A percentile compares a stretch with the other conserved stretches of the same genome.
phyloP scores from a whole-genome alignment of 129 eudicot genomes.

The Oenanthe sinensis region DNA sequence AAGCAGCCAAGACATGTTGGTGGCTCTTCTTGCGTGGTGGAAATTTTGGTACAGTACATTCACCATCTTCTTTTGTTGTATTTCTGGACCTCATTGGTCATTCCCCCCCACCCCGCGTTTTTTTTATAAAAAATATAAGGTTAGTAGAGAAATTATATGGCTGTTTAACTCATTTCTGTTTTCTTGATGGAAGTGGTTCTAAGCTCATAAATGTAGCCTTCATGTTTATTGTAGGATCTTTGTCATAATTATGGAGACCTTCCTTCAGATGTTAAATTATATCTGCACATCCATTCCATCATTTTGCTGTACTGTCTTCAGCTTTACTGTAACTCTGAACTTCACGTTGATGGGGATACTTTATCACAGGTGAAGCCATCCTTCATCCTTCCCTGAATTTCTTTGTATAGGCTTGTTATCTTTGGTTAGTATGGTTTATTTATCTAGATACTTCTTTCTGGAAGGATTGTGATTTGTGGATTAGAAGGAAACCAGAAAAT shows the following conservation, averaged over 20 bases:
- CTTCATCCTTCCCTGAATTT: background rate
- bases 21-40: conserved; percentile 21
- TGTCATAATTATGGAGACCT: conserved; percentile 59
- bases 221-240: conserved; percentile 48
- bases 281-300: conserved; percentile 65
- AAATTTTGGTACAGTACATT: conserved; percentile 39
- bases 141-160: background rate
- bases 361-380: conserved; percentile 45
- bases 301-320: conserved; percentile 60
- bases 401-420: background rate
- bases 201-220: conserved; percentile 4
- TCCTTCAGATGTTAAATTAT: conserved; percentile 50
- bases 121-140: background rate
- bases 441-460: background rate
- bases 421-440: background rate
- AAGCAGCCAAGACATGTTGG: conserved; percentile 28
- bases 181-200: background rate
- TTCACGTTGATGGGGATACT: conserved; percentile 31
- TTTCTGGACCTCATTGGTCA: background rate
- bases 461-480: background rate
- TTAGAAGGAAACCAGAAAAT: background rate
- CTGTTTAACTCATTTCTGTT: background rate
- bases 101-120: background rate
- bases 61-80: background rate
- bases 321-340: conserved; percentile 26